phyloP scores from a whole-genome alignment of 2,329 filamentous ascomycete genomes.

The Teratosphaeria viscida region DNA sequence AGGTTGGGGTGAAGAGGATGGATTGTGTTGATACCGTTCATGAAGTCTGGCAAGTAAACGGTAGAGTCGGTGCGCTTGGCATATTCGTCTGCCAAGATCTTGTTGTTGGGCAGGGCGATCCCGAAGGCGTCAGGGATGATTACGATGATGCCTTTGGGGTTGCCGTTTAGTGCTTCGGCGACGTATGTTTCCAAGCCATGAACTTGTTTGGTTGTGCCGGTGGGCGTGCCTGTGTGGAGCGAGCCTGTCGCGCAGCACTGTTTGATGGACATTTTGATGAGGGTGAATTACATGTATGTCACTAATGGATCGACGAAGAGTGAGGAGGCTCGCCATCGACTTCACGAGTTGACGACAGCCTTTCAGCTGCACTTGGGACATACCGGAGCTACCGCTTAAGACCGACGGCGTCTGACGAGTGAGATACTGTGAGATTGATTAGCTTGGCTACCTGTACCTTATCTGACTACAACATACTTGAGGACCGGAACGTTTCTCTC shows the following conservation, averaged over 20 bases:
- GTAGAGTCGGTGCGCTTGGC: conserved; percentile 5
- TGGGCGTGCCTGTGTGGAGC: conserved; percentile 27
- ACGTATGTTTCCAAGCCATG: conserved; percentile 30
- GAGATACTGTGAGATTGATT: too few species aligned
- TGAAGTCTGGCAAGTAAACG: conserved; percentile 29
- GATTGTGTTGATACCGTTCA: conserved; percentile 17
- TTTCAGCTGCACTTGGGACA: background rate
- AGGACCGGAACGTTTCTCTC: too few species aligned
- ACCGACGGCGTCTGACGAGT: background rate
- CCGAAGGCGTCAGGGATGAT: conserved; percentile 32
- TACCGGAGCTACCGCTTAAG: background rate
- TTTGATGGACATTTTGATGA: conserved; percentile 8
- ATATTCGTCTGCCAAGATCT: conserved; percentile 26
- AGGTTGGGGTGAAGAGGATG: background rate
- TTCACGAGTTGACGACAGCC: background rate
- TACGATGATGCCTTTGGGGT: conserved; percentile 26
- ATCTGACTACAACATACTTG: too few species aligned
- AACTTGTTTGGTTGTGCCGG: conserved; percentile 23
- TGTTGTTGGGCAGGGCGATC: conserved; percentile 26
- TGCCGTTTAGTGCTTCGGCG: conserved; percentile 22
- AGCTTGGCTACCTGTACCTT: too few species aligned
- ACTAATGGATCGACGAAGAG: background rate
- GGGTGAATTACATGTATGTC: background rate
- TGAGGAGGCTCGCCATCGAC: background rate
- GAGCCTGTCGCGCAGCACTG: conserved; percentile 29